A percentile compares a stretch with the other conserved stretches of the same genome.
These are phyloP conservation scores for Beauveria varroae DNA, from an alignment of 2,329 filamentous ascomycete genomes.

Conservation along the genomic window DNA sequence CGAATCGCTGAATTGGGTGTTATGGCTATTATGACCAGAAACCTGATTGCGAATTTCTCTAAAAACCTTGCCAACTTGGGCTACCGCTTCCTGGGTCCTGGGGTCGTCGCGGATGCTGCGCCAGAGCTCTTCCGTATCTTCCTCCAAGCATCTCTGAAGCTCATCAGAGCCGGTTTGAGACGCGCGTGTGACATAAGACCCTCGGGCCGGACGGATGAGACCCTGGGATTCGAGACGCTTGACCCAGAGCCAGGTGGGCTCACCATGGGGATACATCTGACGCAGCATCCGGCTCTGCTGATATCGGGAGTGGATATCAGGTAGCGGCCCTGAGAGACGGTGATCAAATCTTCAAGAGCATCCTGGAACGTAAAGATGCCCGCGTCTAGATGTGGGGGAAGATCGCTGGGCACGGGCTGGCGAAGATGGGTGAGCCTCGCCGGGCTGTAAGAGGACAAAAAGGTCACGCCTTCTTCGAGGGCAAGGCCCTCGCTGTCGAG, in stretches of 20 bases:
- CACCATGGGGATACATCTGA: slow-evolving; percentile 31
- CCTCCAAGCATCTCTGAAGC: slow-evolving; percentile 25
- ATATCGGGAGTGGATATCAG: slow-evolving; percentile 29
- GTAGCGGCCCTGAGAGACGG: slow-evolving; percentile 37
- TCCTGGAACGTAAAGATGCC: slow-evolving; percentile 45
- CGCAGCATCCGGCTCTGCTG: slow-evolving; percentile 29
- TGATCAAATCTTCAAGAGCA: slow-evolving; percentile 50
- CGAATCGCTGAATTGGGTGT: neutral
- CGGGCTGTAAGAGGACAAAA: slow-evolving; percentile 36
- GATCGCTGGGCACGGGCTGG: slow-evolving; percentile 40
- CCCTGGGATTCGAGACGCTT: slow-evolving; percentile 29
- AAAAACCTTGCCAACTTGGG: slow-evolving; percentile 12
- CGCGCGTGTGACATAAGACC: slow-evolving; percentile 24
- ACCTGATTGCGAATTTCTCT: slow-evolving; percentile 12
- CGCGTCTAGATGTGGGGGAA: slow-evolving; percentile 28
- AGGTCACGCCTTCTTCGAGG: slow-evolving; percentile 15
- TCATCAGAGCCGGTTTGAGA: slow-evolving; percentile 20
- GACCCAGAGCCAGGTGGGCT: slow-evolving; percentile 36
- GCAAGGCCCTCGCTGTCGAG: slow-evolving; percentile 10
- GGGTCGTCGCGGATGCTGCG: slow-evolving; percentile 14
- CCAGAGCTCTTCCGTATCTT: slow-evolving; percentile 23
- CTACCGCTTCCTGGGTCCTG: slow-evolving; percentile 11
- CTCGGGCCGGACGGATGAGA: slow-evolving; percentile 16
- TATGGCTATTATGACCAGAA: neutral
- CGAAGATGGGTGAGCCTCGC: slow-evolving; percentile 36